Conservation (phyloP, 495 filamentous ascomycete species). For the Penicillium pulvis region DNA sequence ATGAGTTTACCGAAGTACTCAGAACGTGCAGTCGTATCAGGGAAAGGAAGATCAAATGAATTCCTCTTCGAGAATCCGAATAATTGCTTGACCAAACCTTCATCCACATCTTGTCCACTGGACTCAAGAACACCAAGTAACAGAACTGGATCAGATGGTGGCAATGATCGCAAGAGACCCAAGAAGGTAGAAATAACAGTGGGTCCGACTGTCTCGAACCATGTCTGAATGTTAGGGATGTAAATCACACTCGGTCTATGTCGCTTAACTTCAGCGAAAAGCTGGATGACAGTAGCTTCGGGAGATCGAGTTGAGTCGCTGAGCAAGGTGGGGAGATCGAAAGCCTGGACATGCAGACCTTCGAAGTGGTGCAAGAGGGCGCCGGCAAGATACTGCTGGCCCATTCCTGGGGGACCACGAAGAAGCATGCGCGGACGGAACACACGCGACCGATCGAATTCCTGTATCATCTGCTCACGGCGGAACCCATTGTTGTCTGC, state of each 20-base stretch:
- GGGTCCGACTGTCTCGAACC: constrained; percentile 72
- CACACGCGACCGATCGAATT: constrained; percentile 86
- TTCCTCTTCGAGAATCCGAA: constrained; percentile 86
- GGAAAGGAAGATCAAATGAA: constrained; percentile 65
- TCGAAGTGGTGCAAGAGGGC: constrained; percentile 89
- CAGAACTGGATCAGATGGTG: constrained; percentile 85
- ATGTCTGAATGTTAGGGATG: constrained; percentile 84
- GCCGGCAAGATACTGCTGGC: constrained; percentile 86
- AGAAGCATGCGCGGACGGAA: constrained; percentile 88
- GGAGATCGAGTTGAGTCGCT: constrained; percentile 71
- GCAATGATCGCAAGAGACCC: constrained; percentile 72
- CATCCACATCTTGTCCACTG: constrained; percentile 56
- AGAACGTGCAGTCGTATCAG: constrained; percentile 62
- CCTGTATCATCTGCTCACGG: constrained; percentile 81
- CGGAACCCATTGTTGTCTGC: constrained; percentile 78
- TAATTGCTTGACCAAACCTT: constrained; percentile 67
- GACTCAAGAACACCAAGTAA: constrained; percentile 79
- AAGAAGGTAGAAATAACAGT: constrained; percentile 75
- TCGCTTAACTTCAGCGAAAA: constrained; percentile 88
- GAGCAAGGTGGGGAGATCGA: constrained; percentile 83
- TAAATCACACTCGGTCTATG: constrained; percentile 97
- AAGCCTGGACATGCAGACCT: constrained; percentile 90
- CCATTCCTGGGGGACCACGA: constrained; percentile 80
- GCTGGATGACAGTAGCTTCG: constrained; percentile 83
- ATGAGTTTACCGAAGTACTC: constrained; percentile 78